These are phyloP conservation scores for Aschersonia sp. DNA, from an alignment of 2,329 filamentous ascomycete species.

Conservation along the genomic window DNA sequence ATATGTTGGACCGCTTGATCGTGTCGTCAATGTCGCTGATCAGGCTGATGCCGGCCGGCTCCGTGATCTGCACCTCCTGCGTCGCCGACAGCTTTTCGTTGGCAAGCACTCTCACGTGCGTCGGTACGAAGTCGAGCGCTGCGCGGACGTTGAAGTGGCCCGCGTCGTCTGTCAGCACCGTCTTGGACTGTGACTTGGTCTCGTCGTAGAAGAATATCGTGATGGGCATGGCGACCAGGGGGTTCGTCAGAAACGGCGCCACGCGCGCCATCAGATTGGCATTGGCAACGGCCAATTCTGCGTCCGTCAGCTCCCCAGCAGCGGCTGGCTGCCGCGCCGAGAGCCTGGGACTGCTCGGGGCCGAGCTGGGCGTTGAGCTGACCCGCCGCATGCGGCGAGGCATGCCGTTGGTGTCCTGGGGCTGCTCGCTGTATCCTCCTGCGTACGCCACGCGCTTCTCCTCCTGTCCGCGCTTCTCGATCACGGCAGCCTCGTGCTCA, in stretches of 20 bases:
- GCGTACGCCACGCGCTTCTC: constrained; percentile 57
- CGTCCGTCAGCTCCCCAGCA: constrained; percentile 50
- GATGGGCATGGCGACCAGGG: constrained; percentile 61
- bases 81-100: constrained; percentile 73
- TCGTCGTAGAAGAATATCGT: constrained; percentile 95
- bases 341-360: constrained; percentile 28
- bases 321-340: constrained; percentile 20
- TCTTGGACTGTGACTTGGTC: constrained; percentile 64
- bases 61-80: constrained; percentile 63
- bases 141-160: constrained; percentile 78
- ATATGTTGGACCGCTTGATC: constrained; percentile 88
- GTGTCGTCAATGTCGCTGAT: constrained; percentile 98
- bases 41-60: constrained; percentile 68
- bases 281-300: constrained; percentile 69
- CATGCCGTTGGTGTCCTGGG: constrained; percentile 26
- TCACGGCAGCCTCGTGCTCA: constrained; percentile 59
- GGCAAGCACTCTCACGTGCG: constrained; percentile 73
- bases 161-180: constrained; percentile 70
- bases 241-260: constrained; percentile 78
- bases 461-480: constrained; percentile 55
- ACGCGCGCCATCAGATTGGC: constrained; percentile 76
- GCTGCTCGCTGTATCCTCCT: constrained; percentile 60
- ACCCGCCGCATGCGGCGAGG: constrained; percentile 14
- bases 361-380: constrained; percentile 22
- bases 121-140: constrained; percentile 78